Percentiles rank a stretch among this genome's conserved stretches.
Evolutionary conservation across 73 alveolate species (phyloP).

Genomic region (Urostyla sp.): DNA sequence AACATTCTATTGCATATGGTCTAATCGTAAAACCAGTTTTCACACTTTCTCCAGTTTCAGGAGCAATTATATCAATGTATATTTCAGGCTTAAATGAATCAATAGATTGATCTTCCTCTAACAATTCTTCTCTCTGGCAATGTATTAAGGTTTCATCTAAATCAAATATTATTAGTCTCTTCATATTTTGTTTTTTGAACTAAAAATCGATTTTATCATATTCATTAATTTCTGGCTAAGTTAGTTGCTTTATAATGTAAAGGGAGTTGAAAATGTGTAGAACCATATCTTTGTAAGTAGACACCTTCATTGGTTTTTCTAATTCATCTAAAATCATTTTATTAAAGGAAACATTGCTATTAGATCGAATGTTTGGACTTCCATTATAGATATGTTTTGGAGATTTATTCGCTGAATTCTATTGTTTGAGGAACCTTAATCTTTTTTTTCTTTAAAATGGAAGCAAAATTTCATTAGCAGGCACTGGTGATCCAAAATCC

Average conservation of each 20-base stretch:
- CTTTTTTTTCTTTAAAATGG: slow-evolving; percentile 12
- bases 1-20: slow-evolving; percentile 75
- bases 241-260: not conserved
- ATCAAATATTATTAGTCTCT: slow-evolving; percentile 56
- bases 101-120: not conserved
- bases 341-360: slow-evolving; percentile 11
- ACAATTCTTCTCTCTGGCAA: slow-evolving; percentile 13
- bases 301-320: slow-evolving; percentile 4
- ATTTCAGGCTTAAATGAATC: slow-evolving; percentile 1
- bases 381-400: not conserved
- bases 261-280: slow-evolving; percentile 9
- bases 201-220: not conserved
- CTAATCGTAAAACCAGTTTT: slow-evolving; percentile 72
- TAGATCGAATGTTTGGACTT: not conserved
- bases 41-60: slow-evolving; percentile 50
- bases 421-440: not conserved
- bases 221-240: not conserved
- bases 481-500: slow-evolving; percentile 34
- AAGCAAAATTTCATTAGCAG: slow-evolving; percentile 23
- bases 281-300: not conserved
- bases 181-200: slow-evolving; percentile 8
- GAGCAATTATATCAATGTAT: not conserved
- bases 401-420: not conserved
- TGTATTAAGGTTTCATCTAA: slow-evolving; percentile 63
- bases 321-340: not conserved